Evolutionary conservation across 2,329 filamentous ascomycete species (phyloP).

Genomic region (Seiridium cupressi): DNA sequence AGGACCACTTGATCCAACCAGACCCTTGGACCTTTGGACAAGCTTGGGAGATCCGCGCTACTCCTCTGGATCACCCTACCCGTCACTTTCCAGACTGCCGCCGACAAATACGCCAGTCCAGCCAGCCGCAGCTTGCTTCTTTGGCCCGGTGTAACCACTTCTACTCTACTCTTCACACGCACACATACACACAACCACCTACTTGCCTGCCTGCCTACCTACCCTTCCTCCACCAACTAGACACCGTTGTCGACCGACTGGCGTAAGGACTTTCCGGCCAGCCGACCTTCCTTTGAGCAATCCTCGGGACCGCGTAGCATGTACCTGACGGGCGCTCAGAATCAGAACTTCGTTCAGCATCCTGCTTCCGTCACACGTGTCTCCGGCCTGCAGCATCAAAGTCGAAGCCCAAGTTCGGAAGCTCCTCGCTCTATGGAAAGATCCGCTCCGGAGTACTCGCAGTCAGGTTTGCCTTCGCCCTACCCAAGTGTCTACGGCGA

Average conservation of each 20-base stretch:
- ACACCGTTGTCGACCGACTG: constrained; percentile 21
- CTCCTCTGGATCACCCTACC: constrained; percentile 26
- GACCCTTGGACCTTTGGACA: constrained; percentile 18
- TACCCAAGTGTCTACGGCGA: constrained; percentile 64
- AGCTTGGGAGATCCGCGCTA: constrained; percentile 29
- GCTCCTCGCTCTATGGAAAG: constrained; percentile 48
- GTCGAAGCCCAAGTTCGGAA: constrained; percentile 22
- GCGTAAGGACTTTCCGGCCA: not conserved
- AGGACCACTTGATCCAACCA: constrained; percentile 27
- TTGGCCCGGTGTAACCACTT: constrained; percentile 27
- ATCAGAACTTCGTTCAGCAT: constrained; percentile 27
- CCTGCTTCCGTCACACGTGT: constrained; percentile 26
- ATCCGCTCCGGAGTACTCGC: constrained; percentile 73
- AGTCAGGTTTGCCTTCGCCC: constrained; percentile 82
- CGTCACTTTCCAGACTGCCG: constrained; percentile 27
- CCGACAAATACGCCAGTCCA: constrained; percentile 35
- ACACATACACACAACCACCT: constrained; percentile 15
- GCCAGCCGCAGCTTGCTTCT: constrained; percentile 30
- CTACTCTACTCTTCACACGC: constrained; percentile 24
- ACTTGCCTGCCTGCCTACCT: constrained; percentile 8
- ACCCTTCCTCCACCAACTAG: constrained; percentile 7
- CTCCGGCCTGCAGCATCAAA: constrained; percentile 22
- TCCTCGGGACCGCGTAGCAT: constrained; percentile 1
- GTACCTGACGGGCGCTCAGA: constrained; percentile 8
- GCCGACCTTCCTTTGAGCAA: not conserved